Evolutionary conservation across 345 rosid genomes (phyloP), one percentile per base, ranked within the genome.

Genomic region (Syzygium jambos): DNA sequence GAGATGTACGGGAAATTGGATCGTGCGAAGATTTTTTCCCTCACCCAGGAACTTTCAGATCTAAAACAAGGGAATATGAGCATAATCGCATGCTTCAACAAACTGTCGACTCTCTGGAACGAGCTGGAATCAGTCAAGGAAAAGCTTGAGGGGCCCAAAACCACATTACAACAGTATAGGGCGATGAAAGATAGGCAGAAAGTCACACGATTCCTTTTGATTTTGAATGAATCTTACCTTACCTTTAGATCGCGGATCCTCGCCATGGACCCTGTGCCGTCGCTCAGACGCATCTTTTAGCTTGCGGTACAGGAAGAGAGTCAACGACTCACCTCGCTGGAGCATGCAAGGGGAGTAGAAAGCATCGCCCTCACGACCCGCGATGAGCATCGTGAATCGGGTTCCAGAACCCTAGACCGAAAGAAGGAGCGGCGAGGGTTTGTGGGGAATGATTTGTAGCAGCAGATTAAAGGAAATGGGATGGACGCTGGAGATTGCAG

Each of bases 251-350:
- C 27, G 0, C 11, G 16, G 0, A 22, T 56, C 23, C 23, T 56
- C 27, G 27, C 27, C 61, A 56, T 22, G 61, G 61, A 56, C 23
- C 61, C n/a, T 8, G 6, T 56, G 14, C 17, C 16, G 5, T 1
- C 5, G 17, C 53, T 52, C 53, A 1, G 53, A 13, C 1, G 0
- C n/a, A 57, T 57, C 1, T 57, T 4, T 10, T 6, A 57, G 25
- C 63, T 57, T 10, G 63, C 14, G 0, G 6, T 25, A 12, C 1
- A 57, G 1, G 29, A 57, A 57, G 29, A 57, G 0, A 57, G 29
- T 11, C 11, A 10, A 11, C 0, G 0, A 23, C 63, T 57, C 13
- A 4, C 6, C 5, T 23, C 0, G 6, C 2, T 0, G 2, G 6
- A 57, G 25, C 25, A 23, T 57, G 13, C 14, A 9, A 57, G 25